Conservation (phyloP, 768 basidiomycete species). For the Hebeloma cylindrosporum region DNA sequence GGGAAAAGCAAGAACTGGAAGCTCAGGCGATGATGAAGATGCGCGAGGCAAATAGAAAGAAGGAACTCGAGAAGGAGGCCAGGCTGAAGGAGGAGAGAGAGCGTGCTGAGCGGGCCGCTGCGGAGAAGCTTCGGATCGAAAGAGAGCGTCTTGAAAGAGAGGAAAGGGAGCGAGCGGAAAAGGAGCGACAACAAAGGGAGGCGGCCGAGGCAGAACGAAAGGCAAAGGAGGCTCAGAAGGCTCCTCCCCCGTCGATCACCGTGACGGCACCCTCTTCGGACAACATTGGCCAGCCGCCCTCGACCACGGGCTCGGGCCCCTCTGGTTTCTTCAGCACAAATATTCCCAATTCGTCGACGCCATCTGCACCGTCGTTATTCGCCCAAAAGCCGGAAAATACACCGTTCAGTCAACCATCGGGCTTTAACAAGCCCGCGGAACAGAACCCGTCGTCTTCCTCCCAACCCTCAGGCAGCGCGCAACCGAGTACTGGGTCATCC, state of each 20-base stretch:
- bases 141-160: constrained; percentile 25
- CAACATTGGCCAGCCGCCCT: too few relatives aligned
- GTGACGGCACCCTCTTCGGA: constrained; percentile 12
- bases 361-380: too few relatives aligned
- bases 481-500: not conserved
- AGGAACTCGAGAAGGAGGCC: constrained; percentile 45
- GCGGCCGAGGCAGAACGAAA: constrained; percentile 16
- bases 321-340: too few relatives aligned
- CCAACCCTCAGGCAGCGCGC: not conserved
- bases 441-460: not conserved
- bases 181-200: constrained; percentile 22
- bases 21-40: constrained; percentile 76
- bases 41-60: constrained; percentile 47
- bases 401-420: too few relatives aligned
- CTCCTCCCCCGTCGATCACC: constrained; percentile 13
- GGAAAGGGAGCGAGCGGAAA: constrained; percentile 30
- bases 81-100: constrained; percentile 37
- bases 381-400: too few relatives aligned
- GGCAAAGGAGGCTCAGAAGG: constrained; percentile 17
- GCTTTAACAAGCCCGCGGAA: too few relatives aligned
- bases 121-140: constrained; percentile 25
- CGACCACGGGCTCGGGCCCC: too few relatives aligned
- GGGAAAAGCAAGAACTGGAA: constrained; percentile 86
- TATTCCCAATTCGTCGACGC: too few relatives aligned
- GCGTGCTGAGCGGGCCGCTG: constrained; percentile 25